Evolutionary conservation across 345 rosid genomes (phyloP).

Genomic region (Eutrema heterophyllum): DNA sequence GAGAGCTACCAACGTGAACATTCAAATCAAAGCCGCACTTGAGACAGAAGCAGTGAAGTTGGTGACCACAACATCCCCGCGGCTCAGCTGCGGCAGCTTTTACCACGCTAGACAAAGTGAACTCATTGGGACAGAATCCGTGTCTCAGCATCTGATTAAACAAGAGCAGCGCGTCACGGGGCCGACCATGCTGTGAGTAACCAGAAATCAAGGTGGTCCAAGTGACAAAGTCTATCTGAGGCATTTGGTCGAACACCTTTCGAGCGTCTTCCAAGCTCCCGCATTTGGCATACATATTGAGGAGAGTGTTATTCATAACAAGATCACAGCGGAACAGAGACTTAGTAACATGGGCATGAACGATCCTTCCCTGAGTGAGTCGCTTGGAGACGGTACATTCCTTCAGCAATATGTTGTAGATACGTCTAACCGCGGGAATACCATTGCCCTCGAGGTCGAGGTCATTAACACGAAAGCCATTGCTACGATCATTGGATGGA

Average conservation of each 20-base stretch:
- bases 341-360: conserved; percentile 36
- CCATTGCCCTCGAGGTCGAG: conserved; percentile 21
- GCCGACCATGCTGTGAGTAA: conserved; percentile 43
- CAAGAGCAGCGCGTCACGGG: conserved; percentile 43
- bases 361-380: conserved; percentile 35
- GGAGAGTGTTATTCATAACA: conserved; percentile 38
- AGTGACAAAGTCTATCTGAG: conserved; percentile 37
- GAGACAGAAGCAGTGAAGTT: conserved; percentile 47
- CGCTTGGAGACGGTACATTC: conserved; percentile 38
- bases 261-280: conserved; percentile 45
- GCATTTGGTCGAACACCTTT: conserved; percentile 50
- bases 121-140: conserved; percentile 46
- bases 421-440: conserved; percentile 30
- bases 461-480: conserved; percentile 42
- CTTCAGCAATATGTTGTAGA: conserved; percentile 40
- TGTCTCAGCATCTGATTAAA: conserved; percentile 41
- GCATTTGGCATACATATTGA: conserved; percentile 47
- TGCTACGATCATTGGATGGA: conserved; percentile 27
- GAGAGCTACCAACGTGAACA: conserved; percentile 62
- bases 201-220: conserved; percentile 66
- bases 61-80: conserved; percentile 36
- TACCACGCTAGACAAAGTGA: conserved; percentile 52
- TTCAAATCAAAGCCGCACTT: conserved; percentile 43
- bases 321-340: conserved; percentile 38
- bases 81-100: conserved; percentile 48